Evolutionary conservation across 305 asterid genomes (phyloP).

Genomic region (Fraxinus ornus): DNA sequence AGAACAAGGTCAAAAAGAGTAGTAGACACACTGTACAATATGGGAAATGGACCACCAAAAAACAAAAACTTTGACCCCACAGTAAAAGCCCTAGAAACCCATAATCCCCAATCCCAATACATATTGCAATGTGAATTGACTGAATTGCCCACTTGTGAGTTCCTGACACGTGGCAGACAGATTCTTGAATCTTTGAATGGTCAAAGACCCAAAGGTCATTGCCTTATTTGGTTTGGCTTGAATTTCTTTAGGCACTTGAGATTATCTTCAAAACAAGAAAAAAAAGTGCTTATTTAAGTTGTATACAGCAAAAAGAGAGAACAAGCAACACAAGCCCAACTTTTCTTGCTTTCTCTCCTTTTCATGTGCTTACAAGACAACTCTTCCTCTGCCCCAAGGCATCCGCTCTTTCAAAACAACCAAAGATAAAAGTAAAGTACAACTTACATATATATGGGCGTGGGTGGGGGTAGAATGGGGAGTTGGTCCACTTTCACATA

Average conservation of each 20-base stretch:
- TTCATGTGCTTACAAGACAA: slow-evolving; percentile 37
- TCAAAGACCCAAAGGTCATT: slow-evolving; percentile 42
- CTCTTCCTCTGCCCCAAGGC: slow-evolving; percentile 35
- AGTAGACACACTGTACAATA: slow-evolving; percentile 24
- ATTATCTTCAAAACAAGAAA: slow-evolving; percentile 27
- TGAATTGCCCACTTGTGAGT: slow-evolving; percentile 29
- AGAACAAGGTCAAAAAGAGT: slow-evolving; percentile 56
- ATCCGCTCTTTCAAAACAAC: slow-evolving; percentile 40
- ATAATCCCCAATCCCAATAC: slow-evolving; percentile 20
- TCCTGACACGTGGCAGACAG: slow-evolving; percentile 21
- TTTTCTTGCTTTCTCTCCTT: slow-evolving; percentile 72
- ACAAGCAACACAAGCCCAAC: slow-evolving; percentile 46
- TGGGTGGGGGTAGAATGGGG: too few relatives aligned
- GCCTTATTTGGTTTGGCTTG: slow-evolving; percentile 31
- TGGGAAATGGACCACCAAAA: slow-evolving; percentile 27
- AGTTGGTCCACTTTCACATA: slow-evolving; percentile 15
- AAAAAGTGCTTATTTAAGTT: neutral
- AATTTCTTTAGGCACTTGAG: slow-evolving; percentile 23
- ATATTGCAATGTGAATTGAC: slow-evolving; percentile 21
- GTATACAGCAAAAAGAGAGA: slow-evolving; percentile 30
- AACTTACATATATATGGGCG: neutral
- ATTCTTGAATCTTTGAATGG: slow-evolving; percentile 13
- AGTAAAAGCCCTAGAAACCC: slow-evolving; percentile 11
- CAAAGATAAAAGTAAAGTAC: slow-evolving; percentile 39
- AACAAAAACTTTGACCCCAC: slow-evolving; percentile 41